Evolutionary conservation across 192 early-diverging fungal species (phyloP), one percentile per base, ranked within the genome.

Genomic region (Podila clonocystis): DNA sequence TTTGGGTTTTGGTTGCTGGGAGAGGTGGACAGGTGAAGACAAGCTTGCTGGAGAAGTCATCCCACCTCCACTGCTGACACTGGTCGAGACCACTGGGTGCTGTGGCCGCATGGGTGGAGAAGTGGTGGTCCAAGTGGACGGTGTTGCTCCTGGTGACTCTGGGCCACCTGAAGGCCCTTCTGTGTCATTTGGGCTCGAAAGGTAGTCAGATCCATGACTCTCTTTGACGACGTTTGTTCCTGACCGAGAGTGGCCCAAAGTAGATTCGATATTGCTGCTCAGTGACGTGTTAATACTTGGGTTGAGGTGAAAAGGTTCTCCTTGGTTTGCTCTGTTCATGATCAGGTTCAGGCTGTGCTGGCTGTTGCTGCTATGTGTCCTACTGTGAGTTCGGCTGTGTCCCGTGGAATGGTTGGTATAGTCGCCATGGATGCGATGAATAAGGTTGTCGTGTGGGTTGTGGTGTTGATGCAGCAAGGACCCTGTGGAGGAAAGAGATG

Each of bases 391-490:
- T n/a, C 71, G 50, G 31, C 29, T 34, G 12, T 33, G 61, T 0
- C 70, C 63, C 4, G 41, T 41, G 9, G 71, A 73, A n/a, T 65
- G 38, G 4, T 45, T 9, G 1, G 63, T 28, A 31, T 36, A 34
- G 1, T 69, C 64, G 41, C 22, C 24, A 50, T 67, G 68, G 30
- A 17, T 62, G 8, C 69, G 41, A 28, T 71, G 69, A 26, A 71
- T 48, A 19, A 66, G 64, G 1, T 68, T 55, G 0, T 59, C 29
- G n/a, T 63, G 36, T 22, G 73, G 63, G 11, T 76, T 67, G 13
- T 70, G 62, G 7, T 76, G 74, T 30, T 78, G 75, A 24, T 78
- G 62, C 17, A 78, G 75, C 29, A 78, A 58, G 17, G 75, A 78
- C 29, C 75, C 75, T 67, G 75, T 55, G 20, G 75, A 78, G 20